Evolutionary conservation across 2,329 filamentous ascomycete species (phyloP), one percentile per base, ranked within the genome.

Genomic region (Eutypa lata): DNA sequence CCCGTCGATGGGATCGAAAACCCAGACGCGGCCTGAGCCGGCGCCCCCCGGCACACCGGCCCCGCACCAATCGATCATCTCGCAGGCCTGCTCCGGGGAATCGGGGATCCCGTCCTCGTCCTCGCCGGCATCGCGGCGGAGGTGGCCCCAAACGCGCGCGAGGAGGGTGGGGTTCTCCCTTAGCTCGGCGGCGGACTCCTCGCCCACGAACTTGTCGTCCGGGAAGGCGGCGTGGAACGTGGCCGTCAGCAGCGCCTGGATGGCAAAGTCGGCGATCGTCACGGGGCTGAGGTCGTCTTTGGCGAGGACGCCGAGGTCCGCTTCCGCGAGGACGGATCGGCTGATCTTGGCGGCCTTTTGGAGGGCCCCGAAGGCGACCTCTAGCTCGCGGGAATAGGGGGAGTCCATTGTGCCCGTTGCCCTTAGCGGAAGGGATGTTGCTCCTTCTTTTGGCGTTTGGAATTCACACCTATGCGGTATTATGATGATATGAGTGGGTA

Each of bases 1-100:
- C 7, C 81, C 81, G 57, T 84, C 81, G 28, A 84, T 83, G 0
- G 81, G 81, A 59, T 84, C 81, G 59, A 84, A 83, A 0, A 84
- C 73, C 81, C 81, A 84, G 8, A 76, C 74, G 14, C 80, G 65
- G 7, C 74, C 75, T 2, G 63, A 62, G 2, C 52, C 50, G 3
- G 48, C 50, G 3, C 61, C 58, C 7, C 62, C 68, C 4, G 72
- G 76, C 16, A 63, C 64, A 22, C 72, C 72, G 19, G 68, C 58
- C 28, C 77, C 75, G 54, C 80, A 81, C 57, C 72, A 72, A 63
- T 84, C 80, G 44, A 84, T 77, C 55, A 81, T 67, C 48, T 76
- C 71, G 61, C 79, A 81, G 66, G 82, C 74, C 26, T 76, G 66
- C 53, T 77, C 75, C 10, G 66, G 68, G 3, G 68, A 71, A 26